phyloP scores from a whole-genome alignment of 371 early-diverging fungal species.

The Rhizomucor pusillus region DNA sequence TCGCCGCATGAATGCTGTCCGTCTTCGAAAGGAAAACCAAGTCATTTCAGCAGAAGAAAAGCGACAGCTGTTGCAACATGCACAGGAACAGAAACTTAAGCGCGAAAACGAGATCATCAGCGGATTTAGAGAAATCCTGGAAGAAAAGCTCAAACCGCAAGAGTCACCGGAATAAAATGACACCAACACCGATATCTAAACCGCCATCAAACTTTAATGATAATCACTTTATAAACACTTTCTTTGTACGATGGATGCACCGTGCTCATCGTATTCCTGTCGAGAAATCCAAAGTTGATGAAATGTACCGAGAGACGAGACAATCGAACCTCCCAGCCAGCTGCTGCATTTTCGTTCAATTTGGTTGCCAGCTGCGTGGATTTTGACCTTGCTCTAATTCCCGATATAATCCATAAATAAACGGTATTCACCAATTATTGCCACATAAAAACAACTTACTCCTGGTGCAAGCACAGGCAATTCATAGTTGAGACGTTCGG shows the following conservation, averaged over 20 bases:
- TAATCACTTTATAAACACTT: slow-evolving; percentile 67
- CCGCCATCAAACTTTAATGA: too few relatives aligned
- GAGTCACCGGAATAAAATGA: too few relatives aligned
- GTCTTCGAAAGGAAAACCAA: slow-evolving; percentile 94
- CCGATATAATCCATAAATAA: neutral
- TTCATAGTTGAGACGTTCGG: slow-evolving; percentile 79
- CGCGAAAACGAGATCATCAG: slow-evolving; percentile 90
- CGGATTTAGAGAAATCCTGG: slow-evolving; percentile 71
- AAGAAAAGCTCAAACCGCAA: slow-evolving; percentile 30
- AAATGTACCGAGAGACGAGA: slow-evolving; percentile 93
- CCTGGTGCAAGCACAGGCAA: slow-evolving; percentile 70
- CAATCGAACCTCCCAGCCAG: slow-evolving; percentile 97
- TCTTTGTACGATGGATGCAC: slow-evolving; percentile 82
- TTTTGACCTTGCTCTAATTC: slow-evolving; percentile 68
- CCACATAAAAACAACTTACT: slow-evolving; percentile 43
- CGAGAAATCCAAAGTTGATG: slow-evolving; percentile 92
- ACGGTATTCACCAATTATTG: neutral
- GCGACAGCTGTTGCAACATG: slow-evolving; percentile 70
- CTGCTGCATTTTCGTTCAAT: slow-evolving; percentile 86
- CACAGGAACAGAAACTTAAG: slow-evolving; percentile 83
- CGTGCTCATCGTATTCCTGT: slow-evolving; percentile 88
- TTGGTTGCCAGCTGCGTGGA: slow-evolving; percentile 74
- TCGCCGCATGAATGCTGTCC: slow-evolving; percentile 94
- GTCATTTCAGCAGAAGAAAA: slow-evolving; percentile 88
- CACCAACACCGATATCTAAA: too few relatives aligned